Conservation (phyloP, 768 basidiomycete species). For the Suillus ampliporus region DNA sequence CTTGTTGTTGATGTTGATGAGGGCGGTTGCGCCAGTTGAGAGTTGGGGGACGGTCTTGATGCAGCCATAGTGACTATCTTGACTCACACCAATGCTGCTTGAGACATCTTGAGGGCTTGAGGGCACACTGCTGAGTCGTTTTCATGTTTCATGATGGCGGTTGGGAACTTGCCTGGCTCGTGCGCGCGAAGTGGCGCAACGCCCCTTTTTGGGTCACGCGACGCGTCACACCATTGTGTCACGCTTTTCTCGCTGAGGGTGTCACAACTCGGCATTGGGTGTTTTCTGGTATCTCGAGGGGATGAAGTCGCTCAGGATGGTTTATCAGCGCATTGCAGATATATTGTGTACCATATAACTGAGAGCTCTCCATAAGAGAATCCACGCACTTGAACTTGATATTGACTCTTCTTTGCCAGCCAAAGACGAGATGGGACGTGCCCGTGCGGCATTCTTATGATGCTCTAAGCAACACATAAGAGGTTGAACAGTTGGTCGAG, state of each 20-base stretch:
- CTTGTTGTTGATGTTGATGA: slow-evolving; percentile 7
- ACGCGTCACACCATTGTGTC: slow-evolving; percentile 23
- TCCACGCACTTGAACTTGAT: background rate
- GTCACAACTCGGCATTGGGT: background rate
- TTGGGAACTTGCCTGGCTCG: slow-evolving; percentile 36
- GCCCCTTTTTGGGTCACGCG: slow-evolving; percentile 34
- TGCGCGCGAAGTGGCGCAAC: slow-evolving; percentile 23
- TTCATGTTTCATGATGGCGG: slow-evolving; percentile 29
- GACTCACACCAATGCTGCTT: slow-evolving; percentile 36
- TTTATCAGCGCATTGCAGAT: slow-evolving; percentile 2
- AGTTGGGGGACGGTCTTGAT: slow-evolving; percentile 2
- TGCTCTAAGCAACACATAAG: background rate
- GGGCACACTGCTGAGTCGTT: slow-evolving; percentile 35
- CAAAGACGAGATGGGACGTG: background rate
- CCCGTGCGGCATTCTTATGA: background rate
- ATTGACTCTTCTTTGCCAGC: background rate
- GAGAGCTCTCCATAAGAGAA: background rate
- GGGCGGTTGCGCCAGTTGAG: slow-evolving; percentile 16
- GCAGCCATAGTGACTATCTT: slow-evolving; percentile 26
- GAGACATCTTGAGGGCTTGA: slow-evolving; percentile 24
- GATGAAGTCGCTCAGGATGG: background rate
- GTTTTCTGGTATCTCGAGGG: background rate
- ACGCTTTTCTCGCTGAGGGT: slow-evolving; percentile 13
- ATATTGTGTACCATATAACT: background rate
- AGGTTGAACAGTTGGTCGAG: background rate